Percentiles rank a stretch among this genome's conserved stretches.
Conservation (phyloP, 345 rosid species). For the Eucalyptus marginata region DNA sequence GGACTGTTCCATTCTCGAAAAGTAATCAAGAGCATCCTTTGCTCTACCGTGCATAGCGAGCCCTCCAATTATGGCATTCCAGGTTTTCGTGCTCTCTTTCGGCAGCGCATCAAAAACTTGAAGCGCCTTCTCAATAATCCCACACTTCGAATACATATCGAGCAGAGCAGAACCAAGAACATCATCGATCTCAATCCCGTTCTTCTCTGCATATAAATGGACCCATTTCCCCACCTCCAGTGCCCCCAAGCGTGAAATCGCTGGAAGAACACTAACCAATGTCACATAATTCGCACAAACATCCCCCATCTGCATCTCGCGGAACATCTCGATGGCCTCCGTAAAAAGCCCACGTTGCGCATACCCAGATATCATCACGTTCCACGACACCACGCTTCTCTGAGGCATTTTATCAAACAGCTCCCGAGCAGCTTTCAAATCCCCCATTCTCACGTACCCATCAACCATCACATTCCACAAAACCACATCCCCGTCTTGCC, state of each 20-base stretch:
- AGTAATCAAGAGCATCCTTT: slow-evolving; percentile 36
- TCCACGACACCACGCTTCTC: slow-evolving; percentile 56
- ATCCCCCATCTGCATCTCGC: slow-evolving; percentile 37
- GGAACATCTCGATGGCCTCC: slow-evolving; percentile 48
- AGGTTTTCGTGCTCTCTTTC: slow-evolving; percentile 36
- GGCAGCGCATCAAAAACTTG: slow-evolving; percentile 38
- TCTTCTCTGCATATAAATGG: slow-evolving; percentile 45
- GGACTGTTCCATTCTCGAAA: slow-evolving; percentile 28
- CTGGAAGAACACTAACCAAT: slow-evolving; percentile 59
- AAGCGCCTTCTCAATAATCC: slow-evolving; percentile 48
- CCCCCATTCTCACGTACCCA: slow-evolving; percentile 45
- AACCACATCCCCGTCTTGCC: slow-evolving; percentile 45
- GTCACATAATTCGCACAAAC: slow-evolving; percentile 46
- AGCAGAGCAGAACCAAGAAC: slow-evolving; percentile 63
- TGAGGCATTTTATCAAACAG: slow-evolving; percentile 48
- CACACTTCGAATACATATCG: slow-evolving; percentile 75
- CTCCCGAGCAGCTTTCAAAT: slow-evolving; percentile 19
- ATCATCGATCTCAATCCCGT: slow-evolving; percentile 30
- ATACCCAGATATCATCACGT: slow-evolving; percentile 59
- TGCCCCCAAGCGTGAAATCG: slow-evolving; percentile 38
- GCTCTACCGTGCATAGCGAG: slow-evolving; percentile 59
- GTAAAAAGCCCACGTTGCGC: slow-evolving; percentile 42
- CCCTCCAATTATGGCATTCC: slow-evolving; percentile 62
- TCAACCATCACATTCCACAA: slow-evolving; percentile 70
- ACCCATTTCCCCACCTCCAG: slow-evolving; percentile 61